Evolutionary conservation across 306 rosid genomes (phyloP).

Genomic region (Spatholobus suberectus): DNA sequence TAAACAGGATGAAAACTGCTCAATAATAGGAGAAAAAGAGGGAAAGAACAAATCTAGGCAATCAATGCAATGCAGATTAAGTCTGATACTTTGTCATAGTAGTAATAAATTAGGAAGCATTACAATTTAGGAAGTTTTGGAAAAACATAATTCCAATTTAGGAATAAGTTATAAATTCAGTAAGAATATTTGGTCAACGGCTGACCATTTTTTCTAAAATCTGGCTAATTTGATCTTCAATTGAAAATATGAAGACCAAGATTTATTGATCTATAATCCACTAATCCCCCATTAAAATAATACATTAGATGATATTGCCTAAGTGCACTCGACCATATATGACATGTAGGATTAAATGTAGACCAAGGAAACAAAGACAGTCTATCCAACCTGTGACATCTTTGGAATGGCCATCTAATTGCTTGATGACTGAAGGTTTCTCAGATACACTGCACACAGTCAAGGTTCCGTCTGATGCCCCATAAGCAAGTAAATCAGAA

Average conservation of each 20-base stretch:
- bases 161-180: slow-evolving; percentile 21
- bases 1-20: slow-evolving; percentile 24
- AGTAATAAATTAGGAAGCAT: slow-evolving; percentile 13
- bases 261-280: slow-evolving; percentile 21
- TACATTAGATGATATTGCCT: slow-evolving; percentile 21
- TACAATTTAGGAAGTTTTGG: background rate
- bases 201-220: background rate
- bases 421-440: slow-evolving; percentile 76
- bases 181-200: slow-evolving; percentile 4
- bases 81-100: background rate
- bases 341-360: slow-evolving; percentile 41
- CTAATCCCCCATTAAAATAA: background rate
- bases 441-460: slow-evolving; percentile 90
- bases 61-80: background rate
- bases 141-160: background rate
- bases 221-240: background rate
- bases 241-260: slow-evolving; percentile 24
- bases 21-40: background rate
- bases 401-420: slow-evolving; percentile 85
- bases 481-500: slow-evolving; percentile 97
- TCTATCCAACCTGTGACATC: slow-evolving; percentile 94
- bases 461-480: slow-evolving; percentile 95
- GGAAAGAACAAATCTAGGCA: too few relatives aligned
- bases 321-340: slow-evolving; percentile 11
- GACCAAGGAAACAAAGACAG: slow-evolving; percentile 59